Base-by-base conservation (phyloP, 2,329 filamentous ascomycete genomes). In the Alternaria panax region DNA sequence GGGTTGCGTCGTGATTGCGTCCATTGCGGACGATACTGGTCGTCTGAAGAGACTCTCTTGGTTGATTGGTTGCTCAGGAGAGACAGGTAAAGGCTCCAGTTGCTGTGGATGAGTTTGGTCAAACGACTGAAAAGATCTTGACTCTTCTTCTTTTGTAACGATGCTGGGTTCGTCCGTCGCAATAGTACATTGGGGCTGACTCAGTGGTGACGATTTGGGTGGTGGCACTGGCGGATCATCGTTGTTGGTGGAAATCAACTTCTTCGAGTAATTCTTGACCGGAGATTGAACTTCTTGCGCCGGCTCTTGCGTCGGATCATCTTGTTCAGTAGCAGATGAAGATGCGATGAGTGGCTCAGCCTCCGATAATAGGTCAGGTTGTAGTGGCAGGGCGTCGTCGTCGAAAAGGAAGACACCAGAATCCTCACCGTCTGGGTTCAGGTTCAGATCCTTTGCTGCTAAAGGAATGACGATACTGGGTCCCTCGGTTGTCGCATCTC, bases 391-490 rank as follows among this genome's bases (percentile, higher is more conserved):
- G 1, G 28, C 45, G 1, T 34, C 28, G 1, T 68, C 65, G 16
- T 67, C 64, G 24, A 68, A 71, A 1, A 62, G 34, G 27, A 70
- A 70, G 1, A 65, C 57, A 0, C 68, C 67, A 9, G 64, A 63
- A 32, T 70, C 68, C 9, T 67, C 54, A 12, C 62, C 62, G 2
- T 62, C 63, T 1, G 65, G 59, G 42, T 67, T 55, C 0, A 71
- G 38, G 22, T 67, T 63, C 3, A 67, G 47, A 4, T 51, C 50
- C 22, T 56, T 62, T 7, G 47, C 34, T 28, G 43, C 25, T 1
- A 43, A 25, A 3, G 50, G 54, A 16, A 27, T 22, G 2, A 57
- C 53, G 4, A 24, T 40, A 9, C 47, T 57, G 12, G 45, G 4
- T 3, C 60, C 51, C 18, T 50, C 25, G 9, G 53, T 45, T 7